Evolutionary conservation across 805 yeast genomes (phyloP).

Genomic region (Saturnispora gosingensis): DNA sequence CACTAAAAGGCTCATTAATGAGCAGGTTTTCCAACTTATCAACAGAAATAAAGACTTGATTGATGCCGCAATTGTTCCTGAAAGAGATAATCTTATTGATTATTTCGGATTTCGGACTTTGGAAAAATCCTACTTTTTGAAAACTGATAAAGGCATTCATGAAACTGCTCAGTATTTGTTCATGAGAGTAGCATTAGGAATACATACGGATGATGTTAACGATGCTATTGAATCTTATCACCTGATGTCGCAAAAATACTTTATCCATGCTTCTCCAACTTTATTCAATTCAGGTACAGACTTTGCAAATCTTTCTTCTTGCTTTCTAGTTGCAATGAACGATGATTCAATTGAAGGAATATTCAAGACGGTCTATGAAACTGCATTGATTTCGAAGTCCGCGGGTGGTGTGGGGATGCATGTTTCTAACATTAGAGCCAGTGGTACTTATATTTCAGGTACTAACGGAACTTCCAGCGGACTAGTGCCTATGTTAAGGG

Average conservation of each 20-base stretch:
- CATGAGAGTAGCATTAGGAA: conserved; percentile 87
- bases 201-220: conserved; percentile 62
- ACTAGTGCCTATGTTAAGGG: conserved; percentile 91
- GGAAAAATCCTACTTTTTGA: conserved; percentile 74
- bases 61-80: conserved; percentile 58
- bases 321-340: conserved; percentile 84
- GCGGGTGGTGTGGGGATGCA: conserved; percentile 96
- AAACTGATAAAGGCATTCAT: conserved; percentile 53
- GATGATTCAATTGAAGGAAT: conserved; percentile 96
- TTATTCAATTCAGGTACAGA: conserved; percentile 90
- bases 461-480: conserved; percentile 92
- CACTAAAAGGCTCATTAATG: conserved; percentile 1
- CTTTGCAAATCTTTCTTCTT: conserved; percentile 77
- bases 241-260: conserved; percentile 76
- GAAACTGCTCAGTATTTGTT: conserved; percentile 90
- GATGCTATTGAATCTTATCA: conserved; percentile 74
- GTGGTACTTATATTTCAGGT: conserved; percentile 84
- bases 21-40: conserved; percentile 41
- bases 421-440: conserved; percentile 75
- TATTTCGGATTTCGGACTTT: conserved; percentile 92
- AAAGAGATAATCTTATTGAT: conserved; percentile 68
- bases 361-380: conserved; percentile 75
- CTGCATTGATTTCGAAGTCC: conserved; percentile 86
- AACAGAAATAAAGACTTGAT: conserved; percentile 48
- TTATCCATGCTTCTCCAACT: conserved; percentile 95